Conservation (phyloP, 306 rosid species). For the Albizia julibrissin region DNA sequence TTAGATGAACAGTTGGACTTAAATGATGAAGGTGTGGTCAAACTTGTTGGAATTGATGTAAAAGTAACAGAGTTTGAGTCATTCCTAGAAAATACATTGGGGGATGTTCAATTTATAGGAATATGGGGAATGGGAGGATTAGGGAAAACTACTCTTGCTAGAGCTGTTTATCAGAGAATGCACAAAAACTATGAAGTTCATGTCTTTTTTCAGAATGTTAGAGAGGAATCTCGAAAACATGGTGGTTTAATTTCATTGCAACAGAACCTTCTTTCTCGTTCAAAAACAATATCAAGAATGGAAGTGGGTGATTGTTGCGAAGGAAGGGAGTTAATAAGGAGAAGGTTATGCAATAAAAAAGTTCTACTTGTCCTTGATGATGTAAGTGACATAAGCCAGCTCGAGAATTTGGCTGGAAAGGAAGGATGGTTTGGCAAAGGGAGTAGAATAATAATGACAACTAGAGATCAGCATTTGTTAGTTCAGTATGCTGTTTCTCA, state of each 20-base stretch:
- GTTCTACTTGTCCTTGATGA: neutral
- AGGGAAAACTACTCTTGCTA: neutral
- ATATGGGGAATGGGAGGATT: neutral
- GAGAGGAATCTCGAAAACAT: neutral
- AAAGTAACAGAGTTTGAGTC: neutral
- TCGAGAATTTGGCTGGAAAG: neutral
- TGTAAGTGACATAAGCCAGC: neutral
- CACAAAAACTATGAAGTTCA: neutral
- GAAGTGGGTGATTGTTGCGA: neutral
- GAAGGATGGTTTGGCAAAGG: neutral
- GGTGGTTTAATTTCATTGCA: neutral
- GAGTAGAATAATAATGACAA: neutral
- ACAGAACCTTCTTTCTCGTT: neutral
- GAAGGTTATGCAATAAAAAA: neutral
- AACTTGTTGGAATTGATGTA: neutral
- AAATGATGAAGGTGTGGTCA: neutral
- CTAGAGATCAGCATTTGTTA: neutral
- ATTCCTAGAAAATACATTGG: neutral
- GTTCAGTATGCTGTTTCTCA: neutral
- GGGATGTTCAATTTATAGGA: neutral
- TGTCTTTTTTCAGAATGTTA: neutral
- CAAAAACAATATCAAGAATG: neutral
- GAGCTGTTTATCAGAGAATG: neutral
- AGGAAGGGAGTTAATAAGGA: neutral
- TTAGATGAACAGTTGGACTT: neutral